Evolutionary conservation across 2,329 filamentous ascomycete species (phyloP), one percentile per base, ranked within the genome.

Genomic region (Coniella vitis): DNA sequence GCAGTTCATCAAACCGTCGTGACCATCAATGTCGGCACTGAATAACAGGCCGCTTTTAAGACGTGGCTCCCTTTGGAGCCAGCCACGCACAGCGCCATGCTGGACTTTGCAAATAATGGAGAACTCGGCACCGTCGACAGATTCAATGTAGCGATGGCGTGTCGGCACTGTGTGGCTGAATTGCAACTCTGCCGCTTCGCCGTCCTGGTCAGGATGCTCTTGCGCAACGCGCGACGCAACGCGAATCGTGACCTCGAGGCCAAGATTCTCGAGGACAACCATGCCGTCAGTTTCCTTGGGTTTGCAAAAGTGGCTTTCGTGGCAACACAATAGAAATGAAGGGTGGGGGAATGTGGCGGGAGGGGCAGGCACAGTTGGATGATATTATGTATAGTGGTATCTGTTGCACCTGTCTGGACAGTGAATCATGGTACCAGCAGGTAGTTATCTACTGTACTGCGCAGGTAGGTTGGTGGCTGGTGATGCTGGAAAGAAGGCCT

Each of bases 261-360:
- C 48, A 9, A 51, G 44, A 9, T 39, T 25, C 7, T 43, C 19
- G 3, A 51, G 31, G 34, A 51, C 22, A 13, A 39, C 34, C 48
- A 48, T 51, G 3, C 21, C 39, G 17, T 19, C 4, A 16, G 38
- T n/a, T n/a, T n/a, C n/a, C n/a, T n/a, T n/a, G n/a, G n/a, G n/a
- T n/a, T n/a, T n/a, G n/a, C n/a, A n/a, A n/a, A n/a, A n/a, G n/a
- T n/a, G n/a, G n/a, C n/a, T n/a, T n/a, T n/a, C n/a, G n/a, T n/a
- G n/a, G n/a, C n/a, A n/a, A n/a, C n/a, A n/a, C n/a, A n/a, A n/a
- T n/a, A n/a, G n/a, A n/a, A n/a, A n/a, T n/a, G n/a, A n/a, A n/a
- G n/a, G n/a, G n/a, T n/a, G n/a, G n/a, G n/a, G n/a, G n/a, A n/a
- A n/a, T n/a, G n/a, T n/a, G n/a, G n/a, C n/a, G n/a, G n/a, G n/a